Evolutionary conservation across 2,329 filamentous ascomycete genomes (phyloP).

Genomic region (Arthrinium phaeospermum): DNA sequence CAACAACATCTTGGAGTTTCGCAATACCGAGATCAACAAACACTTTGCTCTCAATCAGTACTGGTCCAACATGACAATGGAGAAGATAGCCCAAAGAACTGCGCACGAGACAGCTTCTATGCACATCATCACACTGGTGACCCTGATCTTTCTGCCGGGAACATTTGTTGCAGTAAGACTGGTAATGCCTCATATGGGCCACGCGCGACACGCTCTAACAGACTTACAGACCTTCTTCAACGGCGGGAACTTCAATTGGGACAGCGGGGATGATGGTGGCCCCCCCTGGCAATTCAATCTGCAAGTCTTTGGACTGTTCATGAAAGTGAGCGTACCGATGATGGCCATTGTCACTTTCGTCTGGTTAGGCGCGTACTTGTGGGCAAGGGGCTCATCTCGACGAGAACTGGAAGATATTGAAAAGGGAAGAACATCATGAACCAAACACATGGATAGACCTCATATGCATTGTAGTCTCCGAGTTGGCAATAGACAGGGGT

Average conservation of each 20-base stretch:
- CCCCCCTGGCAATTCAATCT: not conserved
- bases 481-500: not conserved
- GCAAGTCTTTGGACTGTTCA: not conserved
- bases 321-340: not conserved
- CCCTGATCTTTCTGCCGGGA: slow-evolving; percentile 25
- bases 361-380: not conserved
- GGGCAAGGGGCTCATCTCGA: not conserved
- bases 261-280: not conserved
- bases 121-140: slow-evolving; percentile 27
- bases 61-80: slow-evolving; percentile 36
- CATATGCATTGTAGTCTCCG: not conserved
- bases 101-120: slow-evolving; percentile 41
- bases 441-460: not conserved
- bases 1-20: slow-evolving; percentile 36
- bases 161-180: slow-evolving; percentile 27
- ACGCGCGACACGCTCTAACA: not conserved
- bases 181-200: not conserved
- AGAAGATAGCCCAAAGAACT: slow-evolving; percentile 54
- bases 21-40: slow-evolving; percentile 40
- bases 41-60: slow-evolving; percentile 22
- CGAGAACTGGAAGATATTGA: not conserved
- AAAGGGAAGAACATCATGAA: not conserved
- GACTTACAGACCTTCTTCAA: slow-evolving; percentile 21
- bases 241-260: slow-evolving; percentile 21
- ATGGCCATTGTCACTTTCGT: not conserved